phyloP scores from a whole-genome alignment of 331 rosid genomes.

The Rosa hybrid region DNA sequence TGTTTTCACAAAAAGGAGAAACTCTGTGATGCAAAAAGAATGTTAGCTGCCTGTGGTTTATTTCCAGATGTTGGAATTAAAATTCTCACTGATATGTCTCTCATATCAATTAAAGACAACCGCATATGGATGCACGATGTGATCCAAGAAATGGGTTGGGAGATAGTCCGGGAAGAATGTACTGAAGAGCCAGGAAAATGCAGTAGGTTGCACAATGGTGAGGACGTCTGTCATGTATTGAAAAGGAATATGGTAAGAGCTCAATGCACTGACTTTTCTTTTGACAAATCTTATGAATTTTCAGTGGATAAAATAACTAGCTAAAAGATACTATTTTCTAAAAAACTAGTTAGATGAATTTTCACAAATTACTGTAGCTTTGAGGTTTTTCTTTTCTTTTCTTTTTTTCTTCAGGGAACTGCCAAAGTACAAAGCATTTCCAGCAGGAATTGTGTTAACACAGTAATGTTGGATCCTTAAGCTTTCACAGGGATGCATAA shows the following conservation, averaged over 20 bases:
- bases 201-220: background rate
- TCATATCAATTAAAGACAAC: background rate
- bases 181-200: background rate
- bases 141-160: constrained; percentile 10
- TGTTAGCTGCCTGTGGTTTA: background rate
- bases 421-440: no score
- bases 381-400: background rate
- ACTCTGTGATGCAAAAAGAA: background rate
- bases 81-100: background rate
- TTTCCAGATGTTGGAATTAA: background rate
- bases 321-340: background rate
- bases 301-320: no score
- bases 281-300: no score
- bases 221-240: background rate
- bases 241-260: background rate
- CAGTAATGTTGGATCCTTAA: background rate
- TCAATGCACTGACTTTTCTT: background rate
- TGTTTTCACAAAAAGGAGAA: background rate
- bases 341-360: background rate
- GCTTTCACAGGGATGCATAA: background rate
- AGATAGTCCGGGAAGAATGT: background rate
- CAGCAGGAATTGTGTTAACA: no score
- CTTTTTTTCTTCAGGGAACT: no score
- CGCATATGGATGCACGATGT: constrained; percentile 5
- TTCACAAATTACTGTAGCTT: background rate